Percentiles rank a stretch among this genome's conserved stretches.
Conservation (phyloP, 75 land plant species). For the Picea sitchensis region DNA sequence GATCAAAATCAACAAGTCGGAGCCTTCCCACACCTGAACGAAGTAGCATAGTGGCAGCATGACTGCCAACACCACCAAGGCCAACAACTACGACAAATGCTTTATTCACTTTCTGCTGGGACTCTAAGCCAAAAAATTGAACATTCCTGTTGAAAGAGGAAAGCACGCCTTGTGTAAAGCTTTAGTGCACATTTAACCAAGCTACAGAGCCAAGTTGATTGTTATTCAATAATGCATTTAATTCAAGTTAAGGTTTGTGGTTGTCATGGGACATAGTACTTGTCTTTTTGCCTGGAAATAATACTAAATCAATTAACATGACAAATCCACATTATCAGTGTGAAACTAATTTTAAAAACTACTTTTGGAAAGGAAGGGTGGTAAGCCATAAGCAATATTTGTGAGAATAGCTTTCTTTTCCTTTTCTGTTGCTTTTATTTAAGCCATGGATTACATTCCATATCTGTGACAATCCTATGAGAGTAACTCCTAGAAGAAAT, state of each 20-base stretch:
- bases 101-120: conserved; percentile 69
- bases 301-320: background rate
- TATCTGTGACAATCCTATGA: background rate
- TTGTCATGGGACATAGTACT: background rate
- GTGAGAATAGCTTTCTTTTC: background rate
- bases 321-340: conserved; percentile 4
- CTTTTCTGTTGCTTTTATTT: background rate
- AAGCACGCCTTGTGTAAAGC: background rate
- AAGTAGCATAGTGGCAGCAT: conserved; percentile 98
- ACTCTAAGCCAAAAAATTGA: conserved; percentile 87
- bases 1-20: conserved; percentile 97
- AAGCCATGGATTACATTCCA: background rate
- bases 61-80: conserved; percentile 99
- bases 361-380: background rate
- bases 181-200: background rate
- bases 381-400: background rate
- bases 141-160: conserved; percentile 59
- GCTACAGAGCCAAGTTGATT: background rate
- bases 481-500: background rate
- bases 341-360: background rate
- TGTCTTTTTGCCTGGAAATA: background rate
- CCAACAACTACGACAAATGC: conserved; percentile 93
- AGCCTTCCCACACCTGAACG: conserved; percentile 90
- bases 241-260: background rate
- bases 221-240: background rate